Base-by-base conservation (phyloP, 257 asterid species). In the Rehmannia glutinosa region DNA sequence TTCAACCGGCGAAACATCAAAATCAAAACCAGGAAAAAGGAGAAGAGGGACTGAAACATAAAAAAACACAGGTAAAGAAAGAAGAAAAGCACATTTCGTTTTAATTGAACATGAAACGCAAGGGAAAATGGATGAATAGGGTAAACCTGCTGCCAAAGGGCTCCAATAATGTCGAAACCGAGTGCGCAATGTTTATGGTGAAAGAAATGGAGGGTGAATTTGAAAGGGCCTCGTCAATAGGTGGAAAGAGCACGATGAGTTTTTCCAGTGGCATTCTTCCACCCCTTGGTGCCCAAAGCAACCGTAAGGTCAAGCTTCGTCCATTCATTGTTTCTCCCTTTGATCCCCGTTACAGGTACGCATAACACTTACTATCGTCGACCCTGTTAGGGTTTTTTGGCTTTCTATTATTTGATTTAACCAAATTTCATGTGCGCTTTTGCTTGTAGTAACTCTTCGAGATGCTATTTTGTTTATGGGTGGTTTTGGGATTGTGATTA, bases 251-350 rank as follows among this genome's bases (percentile, higher is more conserved):
- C 53, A 58, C 83, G 5, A 64, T 75, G 25, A 82, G 81, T 62
- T 66, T 78, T 10, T 58, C 80, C 9, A 74, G 75, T 17, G 82
- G 77, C 33, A 73, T 87, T 69, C 86, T 90, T 25, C 97, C 95
- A 42, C 80, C 89, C 25, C 95, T 87, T 25, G 95, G 95, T 24
- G 93, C 83, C 12, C 75, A 58, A 25, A 63, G 69, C 73, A 61
- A 52, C 64, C 75, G 77, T 38, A 75, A 66, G 58, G 27, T 15
- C 68, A 75, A 75, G 66, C 88, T 83, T 47, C 83, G 77, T 16
- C 73, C 41, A 15, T 82, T 8, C 71, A 75, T 81, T 28, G 27
- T 90, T 61, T 80, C 95, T 33, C 97, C 97, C 53, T 76, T 80
- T 8, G 77, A 82, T 73, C 52, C 74, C 16, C 85, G 75, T 32